These are phyloP conservation scores for Vitis hybrid DNA, from an alignment of 177 flowering plant species.

Conservation along the genomic window DNA sequence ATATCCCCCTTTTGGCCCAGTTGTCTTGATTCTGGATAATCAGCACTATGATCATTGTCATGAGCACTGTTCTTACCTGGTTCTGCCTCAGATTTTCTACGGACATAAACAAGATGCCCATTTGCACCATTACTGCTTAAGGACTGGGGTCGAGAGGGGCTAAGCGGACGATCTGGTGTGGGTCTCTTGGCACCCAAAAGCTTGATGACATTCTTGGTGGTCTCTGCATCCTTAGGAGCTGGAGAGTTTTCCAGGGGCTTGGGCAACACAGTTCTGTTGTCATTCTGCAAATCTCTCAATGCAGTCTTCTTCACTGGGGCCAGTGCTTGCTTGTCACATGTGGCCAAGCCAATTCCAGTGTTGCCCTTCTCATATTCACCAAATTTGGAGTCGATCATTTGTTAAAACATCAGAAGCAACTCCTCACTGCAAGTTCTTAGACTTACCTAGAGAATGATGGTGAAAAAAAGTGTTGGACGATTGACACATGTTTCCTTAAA, in stretches of 20 bases:
- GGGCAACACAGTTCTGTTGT: too few relatives aligned
- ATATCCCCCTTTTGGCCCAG: not conserved
- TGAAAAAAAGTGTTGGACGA: too few relatives aligned
- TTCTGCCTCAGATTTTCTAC: slow-evolving; percentile 7
- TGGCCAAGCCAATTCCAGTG: too few relatives aligned
- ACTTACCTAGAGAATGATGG: too few relatives aligned
- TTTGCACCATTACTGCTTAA: not conserved
- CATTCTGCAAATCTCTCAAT: too few relatives aligned
- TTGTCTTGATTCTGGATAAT: not conserved
- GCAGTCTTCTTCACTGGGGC: not conserved
- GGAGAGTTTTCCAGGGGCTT: not conserved
- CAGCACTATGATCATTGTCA: not conserved
- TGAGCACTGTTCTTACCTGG: not conserved
- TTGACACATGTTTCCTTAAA: too few relatives aligned
- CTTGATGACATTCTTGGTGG: not conserved
- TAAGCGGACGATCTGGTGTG: not conserved
- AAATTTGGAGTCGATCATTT: too few relatives aligned
- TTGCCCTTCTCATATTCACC: too few relatives aligned
- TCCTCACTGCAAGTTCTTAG: too few relatives aligned
- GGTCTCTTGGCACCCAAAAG: slow-evolving; percentile 1
- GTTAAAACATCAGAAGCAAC: too few relatives aligned
- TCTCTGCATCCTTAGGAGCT: not conserved
- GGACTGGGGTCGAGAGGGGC: not conserved
- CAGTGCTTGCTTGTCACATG: too few relatives aligned
- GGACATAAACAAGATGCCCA: slow-evolving; percentile 5